Evolutionary conservation across 106 monocot species (phyloP).

Genomic region (Chionographis japonica): DNA sequence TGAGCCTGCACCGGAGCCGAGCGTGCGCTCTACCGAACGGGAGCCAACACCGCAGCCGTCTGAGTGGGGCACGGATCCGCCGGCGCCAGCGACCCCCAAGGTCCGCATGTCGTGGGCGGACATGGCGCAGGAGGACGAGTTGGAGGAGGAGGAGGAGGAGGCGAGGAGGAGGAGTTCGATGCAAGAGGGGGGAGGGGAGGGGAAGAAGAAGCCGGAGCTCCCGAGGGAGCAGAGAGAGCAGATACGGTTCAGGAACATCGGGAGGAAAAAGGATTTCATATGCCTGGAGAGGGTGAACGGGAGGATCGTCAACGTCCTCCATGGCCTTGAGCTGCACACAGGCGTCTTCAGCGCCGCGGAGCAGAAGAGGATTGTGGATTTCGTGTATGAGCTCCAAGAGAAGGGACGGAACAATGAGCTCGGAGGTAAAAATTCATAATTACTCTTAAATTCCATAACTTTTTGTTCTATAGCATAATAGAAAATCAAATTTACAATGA

Average conservation of each 20-base stretch:
- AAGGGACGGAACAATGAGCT: slow-evolving; percentile 53
- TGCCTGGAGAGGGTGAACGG: slow-evolving; percentile 69
- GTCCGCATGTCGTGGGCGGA: slow-evolving; percentile 77
- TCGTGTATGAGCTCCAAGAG: slow-evolving; percentile 59
- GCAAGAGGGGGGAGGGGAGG: slow-evolving; percentile 5
- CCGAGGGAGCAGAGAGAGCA: slow-evolving; percentile 64
- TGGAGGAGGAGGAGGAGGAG: slow-evolving; percentile 35
- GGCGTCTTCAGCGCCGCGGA: slow-evolving; percentile 81
- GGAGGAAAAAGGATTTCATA: slow-evolving; percentile 72
- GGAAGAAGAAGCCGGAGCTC: slow-evolving; percentile 33
- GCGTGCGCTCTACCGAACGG: no score
- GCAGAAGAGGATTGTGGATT: slow-evolving; percentile 82
- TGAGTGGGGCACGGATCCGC: not conserved
- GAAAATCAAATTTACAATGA: no score
- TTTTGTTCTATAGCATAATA: no score
- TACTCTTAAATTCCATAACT: no score
- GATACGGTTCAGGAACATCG: slow-evolving; percentile 47
- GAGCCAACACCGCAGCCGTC: not conserved
- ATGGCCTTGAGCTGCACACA: slow-evolving; percentile 76
- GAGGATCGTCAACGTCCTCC: slow-evolving; percentile 54
- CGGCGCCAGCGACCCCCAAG: slow-evolving; percentile 20
- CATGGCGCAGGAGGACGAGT: slow-evolving; percentile 81
- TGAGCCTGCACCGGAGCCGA: no score
- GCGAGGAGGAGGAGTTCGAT: slow-evolving; percentile 1
- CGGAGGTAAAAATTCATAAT: slow-evolving; percentile 82